These are phyloP conservation scores for Chalciporus chontae DNA, from an alignment of 768 basidiomycete genomes.

Conservation along the genomic window DNA sequence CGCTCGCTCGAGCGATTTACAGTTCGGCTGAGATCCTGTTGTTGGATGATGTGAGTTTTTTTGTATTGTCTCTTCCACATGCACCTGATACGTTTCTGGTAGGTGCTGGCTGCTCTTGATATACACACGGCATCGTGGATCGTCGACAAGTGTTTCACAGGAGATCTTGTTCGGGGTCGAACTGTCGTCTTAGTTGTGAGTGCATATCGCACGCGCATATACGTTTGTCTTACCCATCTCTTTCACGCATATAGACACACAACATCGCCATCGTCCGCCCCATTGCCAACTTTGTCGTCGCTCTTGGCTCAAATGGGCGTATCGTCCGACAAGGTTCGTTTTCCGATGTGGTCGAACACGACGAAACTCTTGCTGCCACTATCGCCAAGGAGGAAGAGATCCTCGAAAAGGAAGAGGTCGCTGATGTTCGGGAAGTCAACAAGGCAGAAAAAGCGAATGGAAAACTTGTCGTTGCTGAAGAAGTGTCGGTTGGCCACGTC, in stretches of 20 bases:
- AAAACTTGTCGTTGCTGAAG: conserved; percentile 62
- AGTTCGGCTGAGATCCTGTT: conserved; percentile 59
- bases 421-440: conserved; percentile 15
- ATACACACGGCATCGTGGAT: conserved; percentile 28
- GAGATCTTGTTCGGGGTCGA: conserved; percentile 44
- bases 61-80: no score
- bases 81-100: not conserved
- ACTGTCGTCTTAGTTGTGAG: conserved; percentile 52
- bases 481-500: conserved; percentile 57
- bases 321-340: conserved; percentile 47
- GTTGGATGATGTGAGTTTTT: conserved; percentile 58
- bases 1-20: conserved; percentile 57
- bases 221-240: not conserved
- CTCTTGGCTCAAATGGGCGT: conserved; percentile 51
- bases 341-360: conserved; percentile 42
- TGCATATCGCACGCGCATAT: no score
- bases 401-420: conserved; percentile 8
- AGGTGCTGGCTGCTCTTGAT: conserved; percentile 55
- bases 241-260: conserved; percentile 25
- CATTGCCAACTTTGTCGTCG: conserved; percentile 43
- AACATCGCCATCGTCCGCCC: conserved; percentile 28
- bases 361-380: conserved; percentile 30
- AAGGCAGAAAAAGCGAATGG: conserved; percentile 35
- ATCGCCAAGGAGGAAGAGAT: conserved; percentile 13
- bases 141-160: conserved; percentile 43